Base-by-base conservation (phyloP, 345 rosid genomes). In the Brassica juncea region DNA sequence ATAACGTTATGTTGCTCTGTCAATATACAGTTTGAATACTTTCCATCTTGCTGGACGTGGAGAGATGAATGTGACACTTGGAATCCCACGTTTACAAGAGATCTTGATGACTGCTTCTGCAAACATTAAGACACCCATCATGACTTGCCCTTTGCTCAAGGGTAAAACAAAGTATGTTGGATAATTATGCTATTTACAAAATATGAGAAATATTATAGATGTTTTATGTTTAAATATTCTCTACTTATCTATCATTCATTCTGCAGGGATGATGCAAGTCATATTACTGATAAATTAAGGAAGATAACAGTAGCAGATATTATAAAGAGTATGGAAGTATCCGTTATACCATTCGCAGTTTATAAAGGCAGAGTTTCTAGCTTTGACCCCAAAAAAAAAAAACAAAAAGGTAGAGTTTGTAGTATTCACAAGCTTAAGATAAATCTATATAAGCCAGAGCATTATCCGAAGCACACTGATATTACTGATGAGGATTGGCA, bases 31-130 rank as follows among this genome's bases (percentile, higher is more conserved):
- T 83, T 76, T 95, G 83, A 93, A 95, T 78, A 95, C 99, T 73
- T 95, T 95, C 86, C 98, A 95, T 90, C 97, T 93, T 80, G 99
- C 99, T 76, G 99, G 99, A 49, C 86, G 99, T 78, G 99, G 99
- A 84, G 99, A 93, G 86, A 91, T 91, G 98, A 93, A 95, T 83
- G 99, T 95, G 71, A 93, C 98, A 23, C 96, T 95, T 55, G 98
- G 99, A 68, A 91, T 93, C 60, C 99, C 98, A 14, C 99, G 97
- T 68, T 85, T 95, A 55, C 98, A 93, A 82, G 99, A 95, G 86
- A 95, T 95, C 74, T 79, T 95, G 86, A 95, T 90, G 93, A 87
- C 91, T 37, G 99, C 99, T 76, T 84, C 99, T 5, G 79, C 19
- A 76, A 84, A 91, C 68, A 91, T 95, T 68, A 90, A 84, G 84